Percentiles rank a stretch among this genome's conserved stretches.
These are phyloP conservation scores for Hyphopichia pseudoburtonii DNA, from an alignment of 1,139 yeast genomes.

Conservation along the genomic window DNA sequence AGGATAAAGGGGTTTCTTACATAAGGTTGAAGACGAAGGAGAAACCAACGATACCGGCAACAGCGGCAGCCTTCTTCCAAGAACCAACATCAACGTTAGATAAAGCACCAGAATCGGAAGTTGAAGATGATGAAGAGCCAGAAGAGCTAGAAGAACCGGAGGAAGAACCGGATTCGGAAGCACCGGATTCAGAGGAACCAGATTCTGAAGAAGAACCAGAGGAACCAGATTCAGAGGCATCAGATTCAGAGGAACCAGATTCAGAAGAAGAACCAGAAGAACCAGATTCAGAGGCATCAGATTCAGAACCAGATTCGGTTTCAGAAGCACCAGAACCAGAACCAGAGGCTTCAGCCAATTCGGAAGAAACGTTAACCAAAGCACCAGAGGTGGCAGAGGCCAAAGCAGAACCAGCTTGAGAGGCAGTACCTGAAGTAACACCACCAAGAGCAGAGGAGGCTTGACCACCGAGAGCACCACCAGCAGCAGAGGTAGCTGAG, in stretches of 20 bases:
- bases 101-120: constrained; percentile 15
- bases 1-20: constrained; percentile 13
- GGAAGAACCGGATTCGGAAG: constrained; percentile 9
- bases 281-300: constrained; percentile 14
- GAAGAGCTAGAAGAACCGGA: constrained; percentile 9
- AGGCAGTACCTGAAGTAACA: constrained; percentile 16
- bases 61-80: constrained; percentile 43
- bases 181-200: constrained; percentile 11
- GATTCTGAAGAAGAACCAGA: constrained; percentile 12
- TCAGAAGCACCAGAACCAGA: constrained; percentile 16
- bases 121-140: constrained; percentile 8
- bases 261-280: constrained; percentile 11
- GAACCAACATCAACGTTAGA: constrained; percentile 22
- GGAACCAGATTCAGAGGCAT: constrained; percentile 9
- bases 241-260: constrained; percentile 13
- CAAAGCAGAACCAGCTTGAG: constrained; percentile 18
- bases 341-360: constrained; percentile 14
- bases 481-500: constrained; percentile 14
- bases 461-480: constrained; percentile 6
- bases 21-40: constrained; percentile 36
- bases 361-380: constrained; percentile 14
- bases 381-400: constrained; percentile 17
- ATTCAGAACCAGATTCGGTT: constrained; percentile 10
- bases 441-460: constrained; percentile 12
- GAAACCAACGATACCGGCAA: constrained; percentile 39